Percentiles rank a stretch among this genome's conserved stretches.
Evolutionary conservation across 2,329 filamentous ascomycete genomes (phyloP).

Genomic region (Verticillium albo-atrum): DNA sequence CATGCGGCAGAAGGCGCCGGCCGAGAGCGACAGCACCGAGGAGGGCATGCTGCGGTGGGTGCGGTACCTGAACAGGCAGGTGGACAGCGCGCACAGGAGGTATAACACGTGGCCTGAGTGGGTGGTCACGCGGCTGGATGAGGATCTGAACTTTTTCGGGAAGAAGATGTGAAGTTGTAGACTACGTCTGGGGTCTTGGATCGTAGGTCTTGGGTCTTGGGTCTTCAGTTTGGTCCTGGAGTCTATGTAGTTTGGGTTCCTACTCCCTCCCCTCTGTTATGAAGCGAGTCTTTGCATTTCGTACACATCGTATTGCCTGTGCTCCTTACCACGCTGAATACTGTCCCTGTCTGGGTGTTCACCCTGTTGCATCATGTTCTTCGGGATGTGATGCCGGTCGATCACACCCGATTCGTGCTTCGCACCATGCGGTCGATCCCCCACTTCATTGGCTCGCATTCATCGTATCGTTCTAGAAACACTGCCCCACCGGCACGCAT

Average conservation of each 20-base stretch:
- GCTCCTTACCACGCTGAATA: no score
- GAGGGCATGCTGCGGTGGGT: conserved; percentile 46
- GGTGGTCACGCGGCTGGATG: conserved; percentile 46
- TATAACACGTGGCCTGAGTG: conserved; percentile 52
- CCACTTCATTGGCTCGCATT: background rate
- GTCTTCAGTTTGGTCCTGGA: no score
- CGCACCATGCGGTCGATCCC: background rate
- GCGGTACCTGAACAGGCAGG: conserved; percentile 40
- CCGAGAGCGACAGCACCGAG: conserved; percentile 5
- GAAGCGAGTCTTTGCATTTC: no score
- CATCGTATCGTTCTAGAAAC: background rate
- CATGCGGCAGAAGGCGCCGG: conserved; percentile 23
- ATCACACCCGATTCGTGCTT: background rate
- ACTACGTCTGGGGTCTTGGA: background rate
- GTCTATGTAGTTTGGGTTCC: no score
- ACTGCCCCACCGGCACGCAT: background rate
- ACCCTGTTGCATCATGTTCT: no score
- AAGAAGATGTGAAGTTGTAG: conserved; percentile 14
- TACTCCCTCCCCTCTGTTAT: no score
- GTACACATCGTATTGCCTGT: no score
- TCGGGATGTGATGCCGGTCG: no score
- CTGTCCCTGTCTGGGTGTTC: no score
- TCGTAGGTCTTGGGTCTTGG: background rate
- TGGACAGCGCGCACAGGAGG: conserved; percentile 36
- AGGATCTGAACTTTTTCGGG: conserved; percentile 42